Evolutionary conservation across 2,329 filamentous ascomycete species (phyloP).

Genomic region (Pseudopyricularia javanii): DNA sequence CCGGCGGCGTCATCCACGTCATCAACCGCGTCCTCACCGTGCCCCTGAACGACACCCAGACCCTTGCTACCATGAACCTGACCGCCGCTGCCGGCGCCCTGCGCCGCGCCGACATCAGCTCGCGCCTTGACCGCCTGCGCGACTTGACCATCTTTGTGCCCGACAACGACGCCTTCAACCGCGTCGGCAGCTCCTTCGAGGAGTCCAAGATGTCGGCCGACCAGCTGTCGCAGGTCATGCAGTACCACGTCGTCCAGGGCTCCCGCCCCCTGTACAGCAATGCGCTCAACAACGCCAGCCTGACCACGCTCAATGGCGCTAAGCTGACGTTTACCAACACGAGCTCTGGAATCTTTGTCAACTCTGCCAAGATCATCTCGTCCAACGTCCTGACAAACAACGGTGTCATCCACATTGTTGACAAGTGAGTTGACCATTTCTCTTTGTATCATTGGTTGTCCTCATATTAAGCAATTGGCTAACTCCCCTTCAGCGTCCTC

Average conservation of each 20-base stretch:
- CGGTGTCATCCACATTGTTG: conserved; percentile 45
- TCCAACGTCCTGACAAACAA: conserved; percentile 38
- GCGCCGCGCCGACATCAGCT: conserved; percentile 25
- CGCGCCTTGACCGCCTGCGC: conserved; percentile 22
- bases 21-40: conserved; percentile 34
- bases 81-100: conserved; percentile 34
- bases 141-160: conserved; percentile 56
- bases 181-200: conserved; percentile 33
- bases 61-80: conserved; percentile 26
- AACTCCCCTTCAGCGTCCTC: conserved; percentile 28
- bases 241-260: conserved; percentile 51
- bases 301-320: conserved; percentile 30
- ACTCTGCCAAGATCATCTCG: conserved; percentile 34
- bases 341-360: conserved; percentile 29
- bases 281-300: conserved; percentile 15
- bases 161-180: conserved; percentile 44
- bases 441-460: not conserved
- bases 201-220: conserved; percentile 31
- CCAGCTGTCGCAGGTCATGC: conserved; percentile 38
- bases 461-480: not conserved
- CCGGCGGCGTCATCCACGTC: conserved; percentile 41
- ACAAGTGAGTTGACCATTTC: conserved; percentile 29
- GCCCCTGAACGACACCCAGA: conserved; percentile 27
- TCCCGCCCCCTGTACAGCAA: conserved; percentile 36
- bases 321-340: conserved; percentile 29